Evolutionary conservation across 2,329 filamentous ascomycete species (phyloP).

Genomic region (Aspergillus vadensis): DNA sequence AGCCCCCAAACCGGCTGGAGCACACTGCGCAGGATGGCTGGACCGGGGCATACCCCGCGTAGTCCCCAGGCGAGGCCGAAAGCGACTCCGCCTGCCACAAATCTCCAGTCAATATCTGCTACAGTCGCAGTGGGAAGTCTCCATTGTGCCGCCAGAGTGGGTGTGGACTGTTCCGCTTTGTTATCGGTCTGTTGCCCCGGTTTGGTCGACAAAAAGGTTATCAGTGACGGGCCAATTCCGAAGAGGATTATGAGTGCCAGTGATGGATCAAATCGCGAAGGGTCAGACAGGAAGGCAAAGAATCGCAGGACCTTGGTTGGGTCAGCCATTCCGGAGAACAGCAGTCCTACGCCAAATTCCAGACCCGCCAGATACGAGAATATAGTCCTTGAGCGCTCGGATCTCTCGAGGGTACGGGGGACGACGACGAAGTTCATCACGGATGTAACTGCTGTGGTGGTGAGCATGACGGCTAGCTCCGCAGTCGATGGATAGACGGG

Average conservation of each 20-base stretch:
- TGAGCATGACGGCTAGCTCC: conserved; percentile 39
- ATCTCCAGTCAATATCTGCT: conserved; percentile 52
- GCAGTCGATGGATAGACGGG: conserved; percentile 45
- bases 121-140: conserved; percentile 49
- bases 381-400: conserved; percentile 34
- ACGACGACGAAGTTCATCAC: conserved; percentile 39
- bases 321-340: conserved; percentile 55
- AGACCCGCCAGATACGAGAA: conserved; percentile 52
- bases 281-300: conserved; percentile 48
- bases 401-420: conserved; percentile 32
- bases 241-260: conserved; percentile 53
- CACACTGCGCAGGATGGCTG: conserved; percentile 50
- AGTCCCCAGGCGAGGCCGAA: conserved; percentile 58
- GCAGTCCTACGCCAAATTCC: conserved; percentile 54
- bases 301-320: conserved; percentile 55
- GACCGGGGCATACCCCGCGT: conserved; percentile 55
- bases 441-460: conserved; percentile 31
- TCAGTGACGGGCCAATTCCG: conserved; percentile 51
- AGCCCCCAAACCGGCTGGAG: conserved; percentile 53
- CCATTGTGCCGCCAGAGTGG: conserved; percentile 46
- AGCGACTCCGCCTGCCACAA: conserved; percentile 49
- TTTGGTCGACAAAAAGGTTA: conserved; percentile 35
- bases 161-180: conserved; percentile 32
- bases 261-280: conserved; percentile 53
- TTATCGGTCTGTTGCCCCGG: conserved; percentile 29